Evolutionary conservation across 495 filamentous ascomycete genomes (phyloP).

Genomic region (Bombardia bombarda): DNA sequence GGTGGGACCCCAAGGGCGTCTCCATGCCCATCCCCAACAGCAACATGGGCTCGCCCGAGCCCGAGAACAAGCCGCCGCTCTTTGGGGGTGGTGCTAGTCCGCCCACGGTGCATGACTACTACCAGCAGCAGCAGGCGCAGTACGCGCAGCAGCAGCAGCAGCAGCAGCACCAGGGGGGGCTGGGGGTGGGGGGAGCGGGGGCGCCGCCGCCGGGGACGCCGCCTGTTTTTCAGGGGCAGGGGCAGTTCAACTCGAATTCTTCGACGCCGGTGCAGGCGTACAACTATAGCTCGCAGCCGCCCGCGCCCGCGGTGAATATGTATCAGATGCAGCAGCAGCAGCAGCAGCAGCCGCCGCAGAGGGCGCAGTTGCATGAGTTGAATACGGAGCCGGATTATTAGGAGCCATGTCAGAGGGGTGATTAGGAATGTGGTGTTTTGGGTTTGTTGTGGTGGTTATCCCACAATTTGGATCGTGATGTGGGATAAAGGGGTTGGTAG

Average conservation of each 20-base stretch:
- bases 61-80: background rate
- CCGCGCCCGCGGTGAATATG: background rate
- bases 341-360: background rate
- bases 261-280: background rate
- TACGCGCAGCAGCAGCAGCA: background rate
- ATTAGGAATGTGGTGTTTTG: no score
- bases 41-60: background rate
- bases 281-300: background rate
- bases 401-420: no score
- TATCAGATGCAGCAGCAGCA: slow-evolving; percentile 2
- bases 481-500: no score
- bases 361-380: background rate
- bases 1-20: background rate
- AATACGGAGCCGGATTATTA: no score
- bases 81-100: background rate
- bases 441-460: no score
- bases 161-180: background rate
- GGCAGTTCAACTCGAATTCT: background rate
- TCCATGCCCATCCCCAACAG: background rate
- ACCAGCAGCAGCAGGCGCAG: slow-evolving; percentile 3
- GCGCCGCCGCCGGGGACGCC: background rate
- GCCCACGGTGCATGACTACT: background rate
- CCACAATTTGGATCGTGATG: no score
- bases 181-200: background rate
- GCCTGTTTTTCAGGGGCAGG: background rate